Evolutionary conservation across 2,329 filamentous ascomycete genomes (phyloP).

Genomic region (Alternaria sp.): DNA sequence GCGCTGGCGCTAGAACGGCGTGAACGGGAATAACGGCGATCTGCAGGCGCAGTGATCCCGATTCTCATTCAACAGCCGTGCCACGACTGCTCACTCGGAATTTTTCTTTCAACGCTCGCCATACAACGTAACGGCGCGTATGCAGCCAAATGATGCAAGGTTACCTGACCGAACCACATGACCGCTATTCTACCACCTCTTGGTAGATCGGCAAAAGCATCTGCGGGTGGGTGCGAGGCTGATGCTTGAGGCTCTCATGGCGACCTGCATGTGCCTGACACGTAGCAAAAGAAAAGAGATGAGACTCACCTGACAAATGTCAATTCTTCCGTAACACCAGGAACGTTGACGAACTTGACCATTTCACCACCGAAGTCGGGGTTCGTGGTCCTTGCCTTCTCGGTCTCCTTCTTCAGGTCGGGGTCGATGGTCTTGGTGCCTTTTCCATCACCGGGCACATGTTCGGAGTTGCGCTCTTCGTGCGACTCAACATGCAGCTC

Average conservation of each 20-base stretch:
- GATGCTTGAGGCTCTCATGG: background rate
- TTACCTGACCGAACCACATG: background rate
- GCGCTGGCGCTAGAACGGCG: background rate
- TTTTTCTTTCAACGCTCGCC: background rate
- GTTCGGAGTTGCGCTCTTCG: constrained; percentile 54
- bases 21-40: constrained; percentile 16
- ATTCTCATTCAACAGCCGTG: constrained; percentile 17
- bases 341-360: constrained; percentile 53
- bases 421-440: background rate
- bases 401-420: constrained; percentile 48
- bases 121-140: background rate
- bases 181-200: background rate
- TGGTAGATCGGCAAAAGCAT: background rate
- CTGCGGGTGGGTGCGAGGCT: background rate
- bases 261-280: constrained; percentile 6
- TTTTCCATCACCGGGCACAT: constrained; percentile 54
- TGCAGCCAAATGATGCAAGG: background rate
- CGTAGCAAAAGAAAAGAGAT: constrained; percentile 8
- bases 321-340: constrained; percentile 54
- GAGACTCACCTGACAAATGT: constrained; percentile 56
- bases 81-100: background rate
- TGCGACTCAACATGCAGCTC: constrained; percentile 79
- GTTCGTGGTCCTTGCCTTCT: constrained; percentile 51
- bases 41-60: constrained; percentile 13
- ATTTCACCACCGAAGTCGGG: constrained; percentile 55